These are phyloP conservation scores for Amanita subjunquillea DNA, from an alignment of 768 basidiomycete genomes.

Conservation along the genomic window DNA sequence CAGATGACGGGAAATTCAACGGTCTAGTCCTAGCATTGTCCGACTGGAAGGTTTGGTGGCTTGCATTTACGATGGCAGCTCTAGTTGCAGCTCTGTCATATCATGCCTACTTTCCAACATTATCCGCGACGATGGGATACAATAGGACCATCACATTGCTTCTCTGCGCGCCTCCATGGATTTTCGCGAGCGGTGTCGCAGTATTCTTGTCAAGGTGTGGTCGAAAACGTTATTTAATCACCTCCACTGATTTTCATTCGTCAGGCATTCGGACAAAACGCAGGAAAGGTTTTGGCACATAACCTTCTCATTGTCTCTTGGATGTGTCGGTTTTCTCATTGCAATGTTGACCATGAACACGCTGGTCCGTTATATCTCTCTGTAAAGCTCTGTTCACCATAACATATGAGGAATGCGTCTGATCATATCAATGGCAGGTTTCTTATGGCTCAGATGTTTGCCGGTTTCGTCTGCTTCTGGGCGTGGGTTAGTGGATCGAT, in stretches of 20 bases:
- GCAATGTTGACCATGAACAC: constrained; percentile 54
- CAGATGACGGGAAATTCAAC: constrained; percentile 8
- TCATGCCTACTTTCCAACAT: constrained; percentile 65
- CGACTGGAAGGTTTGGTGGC: constrained; percentile 70
- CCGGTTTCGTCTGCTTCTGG: constrained; percentile 59
- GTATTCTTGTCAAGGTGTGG: constrained; percentile 41
- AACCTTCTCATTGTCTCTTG: constrained; percentile 37
- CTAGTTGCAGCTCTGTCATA: constrained; percentile 54
- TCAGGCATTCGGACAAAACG: constrained; percentile 58
- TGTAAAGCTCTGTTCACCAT: constrained; percentile 29
- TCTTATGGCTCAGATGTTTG: constrained; percentile 66
- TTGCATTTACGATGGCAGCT: constrained; percentile 22
- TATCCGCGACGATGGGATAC: constrained; percentile 61
- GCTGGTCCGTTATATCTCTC: constrained; percentile 51
- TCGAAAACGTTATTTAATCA: not conserved
- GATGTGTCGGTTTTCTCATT: constrained; percentile 60
- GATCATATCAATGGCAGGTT: constrained; percentile 34
- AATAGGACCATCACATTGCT: constrained; percentile 54
- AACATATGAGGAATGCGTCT: not conserved
- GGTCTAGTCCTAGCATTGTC: constrained; percentile 51
- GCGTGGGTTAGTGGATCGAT: constrained; percentile 44
- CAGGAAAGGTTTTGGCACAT: constrained; percentile 70
- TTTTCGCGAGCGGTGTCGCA: constrained; percentile 47
- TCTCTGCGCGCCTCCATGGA: constrained; percentile 48
- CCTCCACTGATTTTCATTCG: not conserved